Evolutionary conservation across 768 basidiomycete species (phyloP), one percentile per base, ranked within the genome.

Genomic region (Psilocybe azurescens): DNA sequence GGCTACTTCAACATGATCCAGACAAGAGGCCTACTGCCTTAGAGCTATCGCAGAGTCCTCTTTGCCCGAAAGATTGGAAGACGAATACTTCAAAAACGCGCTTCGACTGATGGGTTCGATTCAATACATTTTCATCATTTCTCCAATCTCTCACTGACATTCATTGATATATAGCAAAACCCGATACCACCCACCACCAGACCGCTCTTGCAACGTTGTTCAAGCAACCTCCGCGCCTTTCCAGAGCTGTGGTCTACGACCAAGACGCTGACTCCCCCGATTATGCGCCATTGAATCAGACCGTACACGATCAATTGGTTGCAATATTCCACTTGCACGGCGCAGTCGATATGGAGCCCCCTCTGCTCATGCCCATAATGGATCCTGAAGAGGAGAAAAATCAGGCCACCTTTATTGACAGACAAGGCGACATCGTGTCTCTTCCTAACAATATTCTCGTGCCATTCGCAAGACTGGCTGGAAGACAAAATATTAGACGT

Each of bases 241-340:
- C 86, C 8, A 85, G 90, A 44, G 82, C 84, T 20, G 88, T 88
- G 65, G 79, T 93, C 28, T 97, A 95, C 67, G 93, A 95, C 63
- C 77, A 81, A 47, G 88, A 90, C 60, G 78, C 82, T 5, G 88
- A 89, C 64, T 75, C 85, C 20, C 87, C 89, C 4, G 89, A 92
- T 70, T 84, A 93, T 74, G 80, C 88, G 6, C 81, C 87, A 20
- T 72, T 96, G 66, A 90, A 88, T 67, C 85, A 86, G 10, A 86
- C 89, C 3, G 92, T 96, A 5, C 83, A 90, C 63, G 92, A 95
- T 53, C 86, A 88, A 16, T 78, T 97, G 4, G 80, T 85, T 2
- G 78, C 89, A 1, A 88, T 95, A 16, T 96, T 97, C 74, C 86
- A 89, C 39, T 81, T 96, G 4, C 96, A 96, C 69, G 96, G 96